A percentile compares a stretch with the other conserved stretches of the same genome.
phyloP scores from a whole-genome alignment of 2,329 filamentous ascomycete species.

The Pseudogymnoascus sp. region DNA sequence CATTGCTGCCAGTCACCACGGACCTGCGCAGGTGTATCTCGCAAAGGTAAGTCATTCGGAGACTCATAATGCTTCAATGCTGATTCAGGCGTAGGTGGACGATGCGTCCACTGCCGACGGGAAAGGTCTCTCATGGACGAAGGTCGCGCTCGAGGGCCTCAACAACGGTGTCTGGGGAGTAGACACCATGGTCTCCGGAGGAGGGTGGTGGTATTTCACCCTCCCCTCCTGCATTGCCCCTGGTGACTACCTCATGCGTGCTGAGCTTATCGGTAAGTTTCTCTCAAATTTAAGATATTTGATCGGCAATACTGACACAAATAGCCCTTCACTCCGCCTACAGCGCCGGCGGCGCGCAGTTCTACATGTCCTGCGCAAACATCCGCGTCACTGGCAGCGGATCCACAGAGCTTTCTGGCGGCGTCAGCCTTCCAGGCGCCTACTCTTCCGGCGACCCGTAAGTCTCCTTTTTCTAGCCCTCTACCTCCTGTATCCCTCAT shows the following conservation, averaged over 20 bases:
- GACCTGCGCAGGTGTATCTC: slow-evolving; percentile 37
- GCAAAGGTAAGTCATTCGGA: slow-evolving; percentile 31
- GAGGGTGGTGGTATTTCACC: slow-evolving; percentile 42
- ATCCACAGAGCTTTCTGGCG: slow-evolving; percentile 33
- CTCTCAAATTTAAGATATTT: slow-evolving; percentile 41
- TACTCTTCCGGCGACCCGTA: slow-evolving; percentile 41
- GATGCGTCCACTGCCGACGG: slow-evolving; percentile 27
- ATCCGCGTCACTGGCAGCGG: slow-evolving; percentile 40
- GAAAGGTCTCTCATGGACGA: slow-evolving; percentile 28
- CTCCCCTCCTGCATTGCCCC: slow-evolving; percentile 45
- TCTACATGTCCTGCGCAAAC: slow-evolving; percentile 33
- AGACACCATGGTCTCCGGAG: slow-evolving; percentile 24
- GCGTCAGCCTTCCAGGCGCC: slow-evolving; percentile 41
- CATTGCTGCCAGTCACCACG: slow-evolving; percentile 41
- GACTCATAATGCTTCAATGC: neutral
- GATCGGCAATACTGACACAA: slow-evolving; percentile 22
- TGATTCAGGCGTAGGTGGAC: slow-evolving; percentile 28
- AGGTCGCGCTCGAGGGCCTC: slow-evolving; percentile 40
- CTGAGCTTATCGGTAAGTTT: slow-evolving; percentile 41
- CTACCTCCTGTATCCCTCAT: neutral
- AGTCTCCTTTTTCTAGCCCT: slow-evolving; percentile 25
- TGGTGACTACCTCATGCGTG: slow-evolving; percentile 48
- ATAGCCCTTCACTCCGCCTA: slow-evolving; percentile 27
- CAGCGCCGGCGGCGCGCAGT: slow-evolving; percentile 30
- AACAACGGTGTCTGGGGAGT: slow-evolving; percentile 22